phyloP scores from a whole-genome alignment of 495 filamentous ascomycete species.

The Penicillium canescens region DNA sequence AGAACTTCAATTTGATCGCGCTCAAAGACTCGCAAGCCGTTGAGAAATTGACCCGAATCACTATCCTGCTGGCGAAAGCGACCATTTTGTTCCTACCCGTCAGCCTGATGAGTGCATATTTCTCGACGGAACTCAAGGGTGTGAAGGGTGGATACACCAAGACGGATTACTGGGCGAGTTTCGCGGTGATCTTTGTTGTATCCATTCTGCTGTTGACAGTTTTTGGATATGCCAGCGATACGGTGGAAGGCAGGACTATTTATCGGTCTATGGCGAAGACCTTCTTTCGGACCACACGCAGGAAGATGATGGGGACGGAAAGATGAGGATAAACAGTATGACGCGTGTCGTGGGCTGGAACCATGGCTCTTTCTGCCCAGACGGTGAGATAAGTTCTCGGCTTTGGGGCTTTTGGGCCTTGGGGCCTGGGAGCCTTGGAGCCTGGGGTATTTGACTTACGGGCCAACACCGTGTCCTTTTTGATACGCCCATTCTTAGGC shows the following conservation, averaged over 20 bases:
- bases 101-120: conserved; percentile 82
- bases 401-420: conserved; percentile 5
- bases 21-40: conserved; percentile 80
- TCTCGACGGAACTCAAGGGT: conserved; percentile 67
- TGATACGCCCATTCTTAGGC: background rate
- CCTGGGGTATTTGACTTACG: conserved; percentile 18
- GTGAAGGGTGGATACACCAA: conserved; percentile 57
- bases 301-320: conserved; percentile 11
- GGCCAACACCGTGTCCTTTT: conserved; percentile 51
- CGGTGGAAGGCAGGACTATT: conserved; percentile 51
- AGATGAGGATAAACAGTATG: conserved; percentile 2
- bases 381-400: conserved; percentile 7
- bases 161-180: conserved; percentile 70
- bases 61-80: conserved; percentile 79
- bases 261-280: conserved; percentile 45
- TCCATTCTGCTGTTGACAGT: conserved; percentile 57
- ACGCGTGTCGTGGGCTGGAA: conserved; percentile 9
- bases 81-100: conserved; percentile 85
- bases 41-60: conserved; percentile 75
- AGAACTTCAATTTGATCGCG: conserved; percentile 89
- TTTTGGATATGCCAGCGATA: conserved; percentile 50
- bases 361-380: conserved; percentile 13
- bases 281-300: conserved; percentile 37
- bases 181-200: conserved; percentile 65
- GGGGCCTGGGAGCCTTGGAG: background rate